These are phyloP conservation scores for Solanum infundibuliforme DNA, from an alignment of 257 asterid genomes.

Conservation along the genomic window DNA sequence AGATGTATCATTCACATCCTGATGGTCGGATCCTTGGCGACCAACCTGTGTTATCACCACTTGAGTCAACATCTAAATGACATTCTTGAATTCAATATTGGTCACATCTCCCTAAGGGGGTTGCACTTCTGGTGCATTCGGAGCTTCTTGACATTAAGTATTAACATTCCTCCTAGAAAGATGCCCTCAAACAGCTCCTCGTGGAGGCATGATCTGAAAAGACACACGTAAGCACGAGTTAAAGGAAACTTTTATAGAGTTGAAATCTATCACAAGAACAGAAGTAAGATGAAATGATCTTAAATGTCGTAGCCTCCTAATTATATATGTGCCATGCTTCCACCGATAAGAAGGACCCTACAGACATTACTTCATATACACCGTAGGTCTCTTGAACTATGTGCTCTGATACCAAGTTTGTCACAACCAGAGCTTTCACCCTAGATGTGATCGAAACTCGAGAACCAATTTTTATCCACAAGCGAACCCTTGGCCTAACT, in stretches of 20 bases:
- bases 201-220: not conserved
- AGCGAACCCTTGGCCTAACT: too few relatives aligned
- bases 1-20: too few relatives aligned
- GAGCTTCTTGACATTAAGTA: not conserved
- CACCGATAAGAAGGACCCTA: not conserved
- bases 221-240: not conserved
- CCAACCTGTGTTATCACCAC: not conserved
- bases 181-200: not conserved
- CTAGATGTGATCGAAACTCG: not conserved
- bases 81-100: not conserved
- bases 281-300: not conserved
- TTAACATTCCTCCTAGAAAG: not conserved
- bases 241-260: not conserved
- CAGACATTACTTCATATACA: not conserved
- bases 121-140: not conserved
- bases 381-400: not conserved
- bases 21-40: too few relatives aligned
- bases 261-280: not conserved
- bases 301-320: not conserved
- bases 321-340: not conserved
- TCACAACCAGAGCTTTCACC: not conserved
- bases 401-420: not conserved
- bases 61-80: not conserved
- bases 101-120: not conserved
- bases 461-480: not conserved